Evolutionary conservation across 2,329 filamentous ascomycete species (phyloP).

Genomic region (Coniochaeta hoffmannii): DNA sequence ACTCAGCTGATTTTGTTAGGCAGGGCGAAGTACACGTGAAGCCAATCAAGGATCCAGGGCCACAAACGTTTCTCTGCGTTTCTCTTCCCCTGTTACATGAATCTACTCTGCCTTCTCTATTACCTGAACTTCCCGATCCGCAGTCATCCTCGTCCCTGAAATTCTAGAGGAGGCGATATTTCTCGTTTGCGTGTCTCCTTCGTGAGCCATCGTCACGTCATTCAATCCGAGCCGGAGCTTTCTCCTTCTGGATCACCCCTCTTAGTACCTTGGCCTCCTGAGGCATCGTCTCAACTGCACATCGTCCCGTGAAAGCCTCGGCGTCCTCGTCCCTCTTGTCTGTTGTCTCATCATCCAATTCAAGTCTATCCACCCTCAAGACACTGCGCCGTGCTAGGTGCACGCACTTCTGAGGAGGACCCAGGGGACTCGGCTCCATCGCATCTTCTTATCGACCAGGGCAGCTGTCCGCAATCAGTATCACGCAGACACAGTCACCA

Average conservation of each 20-base stretch:
- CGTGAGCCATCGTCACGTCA: not conserved
- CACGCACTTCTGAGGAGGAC: not conserved
- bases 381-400: not conserved
- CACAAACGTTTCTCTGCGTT: not conserved
- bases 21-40: not conserved
- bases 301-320: not conserved
- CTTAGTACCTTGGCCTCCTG: not conserved
- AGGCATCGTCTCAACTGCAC: not conserved
- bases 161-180: slow-evolving; percentile 8
- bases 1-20: not conserved
- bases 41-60: not conserved
- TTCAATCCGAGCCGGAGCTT: not conserved
- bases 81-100: not conserved
- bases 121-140: not conserved
- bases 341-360: not conserved
- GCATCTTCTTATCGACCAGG: not conserved
- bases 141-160: slow-evolving; percentile 2
- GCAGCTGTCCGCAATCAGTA: not conserved
- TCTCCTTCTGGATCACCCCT: not conserved
- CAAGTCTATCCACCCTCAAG: not conserved
- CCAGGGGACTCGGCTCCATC: not conserved
- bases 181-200: slow-evolving; percentile 8
- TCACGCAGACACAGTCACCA: too few relatives aligned
- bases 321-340: not conserved
- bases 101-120: not conserved